Conservation (phyloP, 192 early-diverging fungal genomes). For the Phlyctochytrium arcticum region DNA sequence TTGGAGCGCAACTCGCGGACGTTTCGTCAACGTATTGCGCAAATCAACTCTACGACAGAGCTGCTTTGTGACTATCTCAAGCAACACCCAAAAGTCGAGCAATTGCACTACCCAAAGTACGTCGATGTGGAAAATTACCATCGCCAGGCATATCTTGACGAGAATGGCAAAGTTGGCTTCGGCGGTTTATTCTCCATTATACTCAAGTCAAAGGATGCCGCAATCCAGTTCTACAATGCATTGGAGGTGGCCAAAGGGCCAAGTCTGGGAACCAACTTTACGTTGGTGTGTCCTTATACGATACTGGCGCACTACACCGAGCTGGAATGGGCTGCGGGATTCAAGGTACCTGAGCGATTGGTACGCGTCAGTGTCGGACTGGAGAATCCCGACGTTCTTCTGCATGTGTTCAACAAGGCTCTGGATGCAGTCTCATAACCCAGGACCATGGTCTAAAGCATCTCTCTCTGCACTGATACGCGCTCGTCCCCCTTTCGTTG, state of each 20-base stretch:
- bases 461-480: no score
- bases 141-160: slow-evolving; percentile 38
- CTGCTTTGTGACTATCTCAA: slow-evolving; percentile 66
- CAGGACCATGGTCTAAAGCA: no score
- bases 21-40: slow-evolving; percentile 67
- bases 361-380: slow-evolving; percentile 88
- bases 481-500: no score
- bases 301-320: slow-evolving; percentile 94
- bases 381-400: slow-evolving; percentile 66
- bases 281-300: slow-evolving; percentile 89
- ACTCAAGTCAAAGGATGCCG: slow-evolving; percentile 53
- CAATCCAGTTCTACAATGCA: slow-evolving; percentile 73
- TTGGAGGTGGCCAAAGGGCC: slow-evolving; percentile 87
- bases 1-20: slow-evolving; percentile 92
- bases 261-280: slow-evolving; percentile 95
- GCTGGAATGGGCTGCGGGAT: slow-evolving; percentile 87
- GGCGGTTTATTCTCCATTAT: slow-evolving; percentile 86
- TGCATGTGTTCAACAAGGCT: slow-evolving; percentile 69
- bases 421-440: slow-evolving; percentile 39
- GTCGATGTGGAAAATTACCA: slow-evolving; percentile 63
- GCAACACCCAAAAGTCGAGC: slow-evolving; percentile 65
- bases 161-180: slow-evolving; percentile 56
- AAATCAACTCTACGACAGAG: slow-evolving; percentile 80
- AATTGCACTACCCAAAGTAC: slow-evolving; percentile 85
- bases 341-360: slow-evolving; percentile 68